Conservation (phyloP, 768 basidiomycete species). For the Gloeopeniophorella convolvens region DNA sequence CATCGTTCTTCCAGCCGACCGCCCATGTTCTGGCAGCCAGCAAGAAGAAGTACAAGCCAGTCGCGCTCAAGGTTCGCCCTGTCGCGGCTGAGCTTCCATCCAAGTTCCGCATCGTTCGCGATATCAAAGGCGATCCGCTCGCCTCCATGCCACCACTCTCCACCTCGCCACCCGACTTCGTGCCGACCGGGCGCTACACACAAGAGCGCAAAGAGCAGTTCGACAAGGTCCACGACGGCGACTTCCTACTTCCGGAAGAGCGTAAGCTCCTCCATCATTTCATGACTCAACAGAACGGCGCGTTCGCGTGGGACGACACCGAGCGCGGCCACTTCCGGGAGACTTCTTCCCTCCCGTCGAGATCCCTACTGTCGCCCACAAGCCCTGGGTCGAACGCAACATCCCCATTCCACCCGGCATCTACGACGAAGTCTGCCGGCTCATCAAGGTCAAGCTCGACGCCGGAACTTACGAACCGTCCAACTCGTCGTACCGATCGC, state of each 20-base stretch:
- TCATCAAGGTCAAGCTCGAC: constrained; percentile 33
- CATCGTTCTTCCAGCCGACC: no score
- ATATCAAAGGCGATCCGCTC: constrained; percentile 19
- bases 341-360: neutral
- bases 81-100: constrained; percentile 20
- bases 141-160: constrained; percentile 10
- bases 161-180: constrained; percentile 8
- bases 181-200: constrained; percentile 14
- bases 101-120: constrained; percentile 18
- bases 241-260: constrained; percentile 32
- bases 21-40: no score
- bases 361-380: constrained; percentile 26
- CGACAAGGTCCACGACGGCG: constrained; percentile 7
- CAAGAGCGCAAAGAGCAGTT: constrained; percentile 14
- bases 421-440: constrained; percentile 25
- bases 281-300: constrained; percentile 27
- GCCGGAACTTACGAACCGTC: constrained; percentile 28
- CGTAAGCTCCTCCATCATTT: constrained; percentile 19
- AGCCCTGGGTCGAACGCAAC: constrained; percentile 28
- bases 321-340: neutral
- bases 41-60: constrained; percentile 26
- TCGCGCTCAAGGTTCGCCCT: constrained; percentile 16
- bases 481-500: neutral
- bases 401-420: constrained; percentile 16
- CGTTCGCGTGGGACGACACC: constrained; percentile 34